Conservation (phyloP, 2,329 filamentous ascomycete genomes). For the Meredithiella fracta region DNA sequence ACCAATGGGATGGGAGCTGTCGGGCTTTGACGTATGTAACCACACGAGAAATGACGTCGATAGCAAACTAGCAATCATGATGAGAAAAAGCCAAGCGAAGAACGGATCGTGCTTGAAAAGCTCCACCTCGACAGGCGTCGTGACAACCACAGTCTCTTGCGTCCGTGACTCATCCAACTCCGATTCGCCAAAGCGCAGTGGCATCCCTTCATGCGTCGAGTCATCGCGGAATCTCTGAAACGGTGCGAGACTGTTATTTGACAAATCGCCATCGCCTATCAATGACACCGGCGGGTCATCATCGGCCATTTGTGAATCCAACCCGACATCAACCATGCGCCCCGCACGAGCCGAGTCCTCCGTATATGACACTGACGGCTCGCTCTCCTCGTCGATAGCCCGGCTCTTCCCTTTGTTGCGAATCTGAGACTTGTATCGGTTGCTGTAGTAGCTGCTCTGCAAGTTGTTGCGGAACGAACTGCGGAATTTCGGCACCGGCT, state of each 20-base stretch:
- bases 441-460: conserved; percentile 46
- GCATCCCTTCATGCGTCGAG: conserved; percentile 16
- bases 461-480: conserved; percentile 29
- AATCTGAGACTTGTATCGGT: background rate
- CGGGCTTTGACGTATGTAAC: conserved; percentile 64
- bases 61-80: conserved; percentile 67
- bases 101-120: conserved; percentile 74
- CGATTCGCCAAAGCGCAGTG: conserved; percentile 25
- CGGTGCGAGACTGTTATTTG: conserved; percentile 39
- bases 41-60: conserved; percentile 81
- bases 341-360: conserved; percentile 27
- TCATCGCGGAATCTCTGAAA: conserved; percentile 38
- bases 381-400: conserved; percentile 26
- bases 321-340: conserved; percentile 73
- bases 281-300: conserved; percentile 45
- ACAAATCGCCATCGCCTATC: conserved; percentile 29
- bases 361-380: conserved; percentile 22
- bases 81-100: conserved; percentile 80
- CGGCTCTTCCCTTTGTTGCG: conserved; percentile 16
- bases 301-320: conserved; percentile 49
- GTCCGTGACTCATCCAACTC: conserved; percentile 28
- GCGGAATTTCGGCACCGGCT: conserved; percentile 5
- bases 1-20: conserved; percentile 53
- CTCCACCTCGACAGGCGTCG: conserved; percentile 34
- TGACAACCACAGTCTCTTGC: conserved; percentile 10